Conservation (phyloP, 2,329 filamentous ascomycete genomes). For the Davidsoniella virescens region DNA sequence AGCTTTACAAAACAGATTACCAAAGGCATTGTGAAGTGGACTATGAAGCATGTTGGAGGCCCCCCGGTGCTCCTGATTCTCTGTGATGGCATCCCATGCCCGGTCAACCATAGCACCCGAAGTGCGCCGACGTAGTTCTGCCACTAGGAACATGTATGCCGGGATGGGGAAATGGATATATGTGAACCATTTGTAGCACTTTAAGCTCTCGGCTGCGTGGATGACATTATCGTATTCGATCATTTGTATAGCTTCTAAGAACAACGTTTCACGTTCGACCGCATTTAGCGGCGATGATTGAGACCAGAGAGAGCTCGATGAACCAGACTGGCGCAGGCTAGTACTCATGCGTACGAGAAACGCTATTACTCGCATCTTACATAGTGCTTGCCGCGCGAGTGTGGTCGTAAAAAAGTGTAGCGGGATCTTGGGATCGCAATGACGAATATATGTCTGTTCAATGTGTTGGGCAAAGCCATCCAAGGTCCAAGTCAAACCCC, state of each 20-base stretch:
- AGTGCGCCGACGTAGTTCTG: constrained; percentile 35
- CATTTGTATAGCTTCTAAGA: constrained; percentile 39
- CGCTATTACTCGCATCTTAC: constrained; percentile 38
- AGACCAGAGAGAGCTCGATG: background rate
- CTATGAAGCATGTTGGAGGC: constrained; percentile 33
- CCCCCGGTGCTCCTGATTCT: constrained; percentile 36
- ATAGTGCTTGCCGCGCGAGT: constrained; percentile 39
- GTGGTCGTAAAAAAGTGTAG: constrained; percentile 42
- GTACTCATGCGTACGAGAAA: constrained; percentile 35
- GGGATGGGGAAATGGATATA: constrained; percentile 44
- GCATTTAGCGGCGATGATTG: constrained; percentile 23
- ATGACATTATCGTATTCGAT: constrained; percentile 43
- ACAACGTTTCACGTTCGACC: constrained; percentile 34
- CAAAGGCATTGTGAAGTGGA: constrained; percentile 42
- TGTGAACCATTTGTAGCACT: constrained; percentile 41
- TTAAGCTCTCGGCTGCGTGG: constrained; percentile 32
- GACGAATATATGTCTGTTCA: constrained; percentile 37
- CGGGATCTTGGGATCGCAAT: constrained; percentile 42
- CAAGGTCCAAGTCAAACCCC: constrained; percentile 32
- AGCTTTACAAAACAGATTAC: constrained; percentile 41
- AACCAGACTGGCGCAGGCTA: constrained; percentile 17
- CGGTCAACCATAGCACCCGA: constrained; percentile 40
- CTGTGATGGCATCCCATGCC: constrained; percentile 39
- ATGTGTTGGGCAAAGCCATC: constrained; percentile 38
- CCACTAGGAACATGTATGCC: constrained; percentile 43